Percentiles rank a stretch among this genome's conserved stretches.
These are phyloP conservation scores for Dalbergia cochinchinensis DNA, from an alignment of 306 rosid genomes.

Conservation along the genomic window DNA sequence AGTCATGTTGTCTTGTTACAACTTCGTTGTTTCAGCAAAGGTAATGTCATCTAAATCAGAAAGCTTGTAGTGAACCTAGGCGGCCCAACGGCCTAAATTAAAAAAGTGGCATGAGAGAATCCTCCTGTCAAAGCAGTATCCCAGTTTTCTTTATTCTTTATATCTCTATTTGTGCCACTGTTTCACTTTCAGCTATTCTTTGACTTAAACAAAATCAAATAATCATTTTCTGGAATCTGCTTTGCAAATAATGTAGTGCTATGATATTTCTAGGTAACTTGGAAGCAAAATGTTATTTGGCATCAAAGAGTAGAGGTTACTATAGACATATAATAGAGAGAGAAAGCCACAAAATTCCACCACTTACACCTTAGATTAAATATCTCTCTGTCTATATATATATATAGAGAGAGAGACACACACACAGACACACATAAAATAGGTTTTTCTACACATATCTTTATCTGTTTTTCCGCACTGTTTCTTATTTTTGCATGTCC, in stretches of 20 bases:
- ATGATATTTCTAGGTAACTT: background rate
- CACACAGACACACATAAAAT: no score
- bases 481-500: no score
- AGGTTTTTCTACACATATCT: no score
- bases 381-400: no score
- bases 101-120: background rate
- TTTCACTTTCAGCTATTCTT: slow-evolving; percentile 18
- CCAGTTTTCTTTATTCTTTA: background rate
- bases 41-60: background rate
- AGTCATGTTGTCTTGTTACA: slow-evolving; percentile 5
- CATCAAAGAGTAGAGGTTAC: no score
- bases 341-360: no score
- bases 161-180: background rate
- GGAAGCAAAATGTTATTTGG: no score
- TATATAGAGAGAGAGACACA: no score
- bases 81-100: background rate
- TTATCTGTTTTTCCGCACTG: no score
- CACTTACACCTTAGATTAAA: no score
- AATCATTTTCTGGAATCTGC: background rate
- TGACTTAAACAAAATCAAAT: background rate
- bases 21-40: slow-evolving; percentile 1
- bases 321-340: no score
- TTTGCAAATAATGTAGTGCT: slow-evolving; percentile 25
- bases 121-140: slow-evolving; percentile 10
- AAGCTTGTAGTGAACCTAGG: slow-evolving; percentile 35